These are phyloP conservation scores for Penicillium atrosanguineum DNA, from an alignment of 495 filamentous ascomycete species.

Conservation along the genomic window DNA sequence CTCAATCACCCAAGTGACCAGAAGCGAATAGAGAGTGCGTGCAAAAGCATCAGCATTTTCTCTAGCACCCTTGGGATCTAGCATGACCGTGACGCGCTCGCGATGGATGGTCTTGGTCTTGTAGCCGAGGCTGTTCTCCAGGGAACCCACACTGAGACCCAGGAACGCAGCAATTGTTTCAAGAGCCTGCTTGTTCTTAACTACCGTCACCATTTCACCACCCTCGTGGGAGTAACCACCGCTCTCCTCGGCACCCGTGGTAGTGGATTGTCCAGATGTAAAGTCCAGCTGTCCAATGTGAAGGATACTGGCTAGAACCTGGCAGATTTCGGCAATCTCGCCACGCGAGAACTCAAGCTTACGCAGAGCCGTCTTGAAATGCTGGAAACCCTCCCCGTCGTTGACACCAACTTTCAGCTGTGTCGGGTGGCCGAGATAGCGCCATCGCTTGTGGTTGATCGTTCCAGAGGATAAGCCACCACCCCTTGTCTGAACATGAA, in stretches of 20 bases:
- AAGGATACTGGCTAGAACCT: slow-evolving; percentile 84
- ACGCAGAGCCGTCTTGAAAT: slow-evolving; percentile 92
- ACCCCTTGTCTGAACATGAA: slow-evolving; percentile 36
- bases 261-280: slow-evolving; percentile 71
- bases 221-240: slow-evolving; percentile 96
- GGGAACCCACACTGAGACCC: slow-evolving; percentile 71
- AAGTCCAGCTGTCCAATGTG: slow-evolving; percentile 97
- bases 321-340: slow-evolving; percentile 95
- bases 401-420: slow-evolving; percentile 97
- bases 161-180: slow-evolving; percentile 87
- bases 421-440: slow-evolving; percentile 92
- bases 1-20: slow-evolving; percentile 92
- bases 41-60: slow-evolving; percentile 92
- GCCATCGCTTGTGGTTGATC: slow-evolving; percentile 76
- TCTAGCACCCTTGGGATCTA: slow-evolving; percentile 86
- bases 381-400: slow-evolving; percentile 90
- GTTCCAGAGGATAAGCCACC: slow-evolving; percentile 51
- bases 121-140: slow-evolving; percentile 87
- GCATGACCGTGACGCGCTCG: slow-evolving; percentile 95
- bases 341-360: slow-evolving; percentile 90
- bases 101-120: slow-evolving; percentile 92
- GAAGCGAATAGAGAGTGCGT: slow-evolving; percentile 88
- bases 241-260: slow-evolving; percentile 79
- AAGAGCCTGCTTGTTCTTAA: slow-evolving; percentile 91
- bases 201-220: slow-evolving; percentile 76